Percentiles rank a stretch among this genome's conserved stretches.
These are phyloP conservation scores for Cladosporium cucumerinum DNA, from an alignment of 2,329 filamentous ascomycete species.

Conservation along the genomic window DNA sequence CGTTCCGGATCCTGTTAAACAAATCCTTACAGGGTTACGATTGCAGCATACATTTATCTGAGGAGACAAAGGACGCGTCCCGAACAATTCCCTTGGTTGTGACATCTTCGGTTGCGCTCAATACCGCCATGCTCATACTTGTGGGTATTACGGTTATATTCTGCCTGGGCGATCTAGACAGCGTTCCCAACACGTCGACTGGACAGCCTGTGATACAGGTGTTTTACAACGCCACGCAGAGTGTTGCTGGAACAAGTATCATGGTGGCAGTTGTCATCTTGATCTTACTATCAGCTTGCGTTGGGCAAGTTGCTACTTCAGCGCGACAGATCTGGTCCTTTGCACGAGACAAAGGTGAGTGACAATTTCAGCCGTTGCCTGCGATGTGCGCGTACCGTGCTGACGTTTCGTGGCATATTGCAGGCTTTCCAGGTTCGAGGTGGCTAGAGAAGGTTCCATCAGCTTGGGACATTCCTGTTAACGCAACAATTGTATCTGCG, in stretches of 20 bases:
- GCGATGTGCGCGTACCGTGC: constrained; percentile 20
- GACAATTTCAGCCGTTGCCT: no score
- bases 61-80: constrained; percentile 18
- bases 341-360: constrained; percentile 9
- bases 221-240: constrained; percentile 39
- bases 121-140: constrained; percentile 16
- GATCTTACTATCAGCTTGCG: constrained; percentile 4
- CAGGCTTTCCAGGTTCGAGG: background rate
- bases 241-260: constrained; percentile 27
- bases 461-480: constrained; percentile 8
- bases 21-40: background rate
- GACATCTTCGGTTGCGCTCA: constrained; percentile 12
- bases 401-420: background rate
- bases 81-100: constrained; percentile 15
- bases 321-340: constrained; percentile 17
- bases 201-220: constrained; percentile 45
- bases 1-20: background rate
- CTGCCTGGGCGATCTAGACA: constrained; percentile 34
- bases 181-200: constrained; percentile 38
- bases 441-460: background rate
- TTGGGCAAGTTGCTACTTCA: constrained; percentile 4
- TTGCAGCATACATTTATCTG: constrained; percentile 17
- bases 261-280: constrained; percentile 21
- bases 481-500: constrained; percentile 3
- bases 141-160: constrained; percentile 32